Evolutionary conservation across 495 filamentous ascomycete species (phyloP).

Genomic region (Pseudevernia furfuracea): DNA sequence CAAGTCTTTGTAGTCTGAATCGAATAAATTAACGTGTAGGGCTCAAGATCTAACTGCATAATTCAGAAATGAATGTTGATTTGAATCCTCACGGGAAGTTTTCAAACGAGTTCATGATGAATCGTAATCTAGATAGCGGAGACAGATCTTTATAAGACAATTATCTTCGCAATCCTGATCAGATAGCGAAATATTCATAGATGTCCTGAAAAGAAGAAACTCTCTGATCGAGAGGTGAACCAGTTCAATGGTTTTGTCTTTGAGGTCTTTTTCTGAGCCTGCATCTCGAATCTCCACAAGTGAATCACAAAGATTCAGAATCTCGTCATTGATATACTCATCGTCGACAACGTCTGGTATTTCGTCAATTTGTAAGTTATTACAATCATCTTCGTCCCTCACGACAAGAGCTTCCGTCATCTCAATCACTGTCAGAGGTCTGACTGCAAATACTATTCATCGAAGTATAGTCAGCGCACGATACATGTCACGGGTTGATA

Average conservation of each 20-base stretch:
- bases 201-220: slow-evolving; percentile 1
- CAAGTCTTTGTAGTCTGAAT: background rate
- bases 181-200: background rate
- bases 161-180: background rate
- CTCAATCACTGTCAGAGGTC: slow-evolving; percentile 27
- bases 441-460: slow-evolving; percentile 26
- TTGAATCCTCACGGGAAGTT: background rate
- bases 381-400: slow-evolving; percentile 15
- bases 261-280: background rate
- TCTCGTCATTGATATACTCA: slow-evolving; percentile 25
- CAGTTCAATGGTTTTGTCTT: slow-evolving; percentile 24
- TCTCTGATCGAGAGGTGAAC: slow-evolving; percentile 30
- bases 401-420: slow-evolving; percentile 29
- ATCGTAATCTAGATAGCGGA: background rate
- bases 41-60: background rate
- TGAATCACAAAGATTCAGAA: slow-evolving; percentile 27
- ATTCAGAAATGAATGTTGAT: background rate
- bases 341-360: slow-evolving; percentile 26
- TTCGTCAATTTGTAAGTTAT: slow-evolving; percentile 20
- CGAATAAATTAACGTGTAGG: background rate
- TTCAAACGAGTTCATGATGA: background rate
- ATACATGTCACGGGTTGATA: slow-evolving; percentile 20
- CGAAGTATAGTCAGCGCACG: slow-evolving; percentile 29
- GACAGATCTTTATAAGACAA: background rate
- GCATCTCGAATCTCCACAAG: slow-evolving; percentile 25